Percentiles rank a stretch among this genome's conserved stretches.
phyloP scores from a whole-genome alignment of 495 filamentous ascomycete genomes.

The Podospora pseudopauciseta region DNA sequence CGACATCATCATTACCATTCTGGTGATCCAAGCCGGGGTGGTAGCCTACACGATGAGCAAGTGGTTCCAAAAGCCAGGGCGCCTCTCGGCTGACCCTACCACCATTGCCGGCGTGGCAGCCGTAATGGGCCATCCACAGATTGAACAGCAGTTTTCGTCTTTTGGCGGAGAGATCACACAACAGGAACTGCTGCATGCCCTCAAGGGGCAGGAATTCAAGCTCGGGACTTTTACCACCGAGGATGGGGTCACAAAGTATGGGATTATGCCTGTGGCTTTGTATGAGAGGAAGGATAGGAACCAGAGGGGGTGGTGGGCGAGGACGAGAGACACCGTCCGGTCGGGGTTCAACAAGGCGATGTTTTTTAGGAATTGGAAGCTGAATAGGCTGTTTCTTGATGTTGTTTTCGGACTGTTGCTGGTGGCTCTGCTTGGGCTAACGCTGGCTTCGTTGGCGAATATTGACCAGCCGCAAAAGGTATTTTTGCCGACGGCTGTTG shows the following conservation, averaged over 20 bases:
- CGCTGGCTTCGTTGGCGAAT: slow-evolving; percentile 15
- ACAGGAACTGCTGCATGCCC: slow-evolving; percentile 14
- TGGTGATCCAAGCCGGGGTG: slow-evolving; percentile 15
- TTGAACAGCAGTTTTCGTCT: slow-evolving; percentile 23
- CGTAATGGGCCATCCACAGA: slow-evolving; percentile 31
- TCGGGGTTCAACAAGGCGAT: not conserved
- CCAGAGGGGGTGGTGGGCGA: not conserved
- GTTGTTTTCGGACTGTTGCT: slow-evolving; percentile 13
- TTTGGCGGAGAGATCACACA: slow-evolving; percentile 24
- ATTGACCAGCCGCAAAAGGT: slow-evolving; percentile 20
- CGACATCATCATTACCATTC: slow-evolving; percentile 23
- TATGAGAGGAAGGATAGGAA: slow-evolving; percentile 11
- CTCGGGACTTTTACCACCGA: slow-evolving; percentile 24
- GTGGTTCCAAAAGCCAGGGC: slow-evolving; percentile 22
- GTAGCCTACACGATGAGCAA: slow-evolving; percentile 17
- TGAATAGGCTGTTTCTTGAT: slow-evolving; percentile 21
- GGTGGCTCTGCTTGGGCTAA: slow-evolving; percentile 21
- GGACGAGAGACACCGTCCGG: not conserved
- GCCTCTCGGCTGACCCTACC: slow-evolving; percentile 26
- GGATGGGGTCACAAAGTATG: slow-evolving; percentile 20
- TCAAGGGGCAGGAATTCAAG: slow-evolving; percentile 24
- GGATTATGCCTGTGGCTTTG: slow-evolving; percentile 26
- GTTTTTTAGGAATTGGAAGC: slow-evolving; percentile 14
- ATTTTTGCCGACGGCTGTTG: slow-evolving; percentile 12
- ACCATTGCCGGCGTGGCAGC: slow-evolving; percentile 29